phyloP scores from a whole-genome alignment of 495 filamentous ascomycete genomes.

The Aspergillus leporis region DNA sequence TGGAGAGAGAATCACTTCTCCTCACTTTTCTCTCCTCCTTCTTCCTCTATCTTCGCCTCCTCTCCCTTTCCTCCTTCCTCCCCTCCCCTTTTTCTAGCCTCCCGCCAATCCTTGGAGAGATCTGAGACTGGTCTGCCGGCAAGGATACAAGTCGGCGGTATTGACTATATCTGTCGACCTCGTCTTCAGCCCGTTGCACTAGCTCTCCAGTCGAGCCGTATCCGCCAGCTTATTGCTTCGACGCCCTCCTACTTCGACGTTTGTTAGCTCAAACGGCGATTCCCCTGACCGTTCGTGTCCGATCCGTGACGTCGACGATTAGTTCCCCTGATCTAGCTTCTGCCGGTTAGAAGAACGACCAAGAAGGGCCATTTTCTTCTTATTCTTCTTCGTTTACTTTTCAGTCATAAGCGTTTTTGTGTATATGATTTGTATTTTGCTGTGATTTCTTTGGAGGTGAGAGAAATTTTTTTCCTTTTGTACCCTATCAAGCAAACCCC shows the following conservation, averaged over 20 bases:
- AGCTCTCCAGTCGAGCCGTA: slow-evolving; percentile 49
- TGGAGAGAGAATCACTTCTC: slow-evolving; percentile 51
- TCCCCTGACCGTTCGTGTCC: slow-evolving; percentile 36
- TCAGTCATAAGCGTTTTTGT: slow-evolving; percentile 20
- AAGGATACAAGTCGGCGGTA: slow-evolving; percentile 28
- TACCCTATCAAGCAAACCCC: slow-evolving; percentile 8
- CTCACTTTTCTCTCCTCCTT: slow-evolving; percentile 51
- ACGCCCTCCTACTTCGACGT: slow-evolving; percentile 42
- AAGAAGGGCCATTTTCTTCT: slow-evolving; percentile 32
- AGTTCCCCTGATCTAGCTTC: slow-evolving; percentile 44
- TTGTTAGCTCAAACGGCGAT: slow-evolving; percentile 53
- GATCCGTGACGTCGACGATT: slow-evolving; percentile 39
- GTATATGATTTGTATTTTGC: slow-evolving; percentile 34
- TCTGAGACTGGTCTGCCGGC: slow-evolving; percentile 40
- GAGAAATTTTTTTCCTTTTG: slow-evolving; percentile 21
- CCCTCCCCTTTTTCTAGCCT: slow-evolving; percentile 53
- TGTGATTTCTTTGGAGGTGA: slow-evolving; percentile 38
- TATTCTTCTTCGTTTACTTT: slow-evolving; percentile 2
- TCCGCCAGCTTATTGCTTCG: slow-evolving; percentile 42
- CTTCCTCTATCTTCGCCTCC: slow-evolving; percentile 59
- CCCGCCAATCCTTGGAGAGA: slow-evolving; percentile 55
- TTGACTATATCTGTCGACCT: slow-evolving; percentile 39
- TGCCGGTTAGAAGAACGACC: slow-evolving; percentile 51
- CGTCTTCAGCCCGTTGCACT: slow-evolving; percentile 30
- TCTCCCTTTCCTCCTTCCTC: slow-evolving; percentile 53